Evolutionary conservation across 2,329 filamentous ascomycete species (phyloP).

Genomic region (Nemania serpens): DNA sequence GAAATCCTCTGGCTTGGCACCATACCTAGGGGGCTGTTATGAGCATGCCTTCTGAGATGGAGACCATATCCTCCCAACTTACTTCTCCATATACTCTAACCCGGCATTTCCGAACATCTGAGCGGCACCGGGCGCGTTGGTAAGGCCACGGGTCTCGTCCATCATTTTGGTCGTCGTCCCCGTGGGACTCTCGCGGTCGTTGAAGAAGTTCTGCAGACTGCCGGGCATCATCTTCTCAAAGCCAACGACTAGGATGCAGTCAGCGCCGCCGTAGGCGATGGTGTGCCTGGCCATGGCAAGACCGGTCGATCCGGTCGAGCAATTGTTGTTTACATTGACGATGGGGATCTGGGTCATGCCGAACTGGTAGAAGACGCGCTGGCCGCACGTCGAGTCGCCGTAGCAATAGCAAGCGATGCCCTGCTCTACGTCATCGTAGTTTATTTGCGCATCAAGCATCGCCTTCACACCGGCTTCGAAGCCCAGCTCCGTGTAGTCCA

Average conservation of each 20-base stretch:
- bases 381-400: slow-evolving; percentile 91
- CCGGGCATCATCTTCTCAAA: slow-evolving; percentile 99
- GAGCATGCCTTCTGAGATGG: slow-evolving; percentile 16
- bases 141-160: slow-evolving; percentile 78
- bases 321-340: slow-evolving; percentile 99
- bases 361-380: slow-evolving; percentile 98
- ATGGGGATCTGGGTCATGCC: slow-evolving; percentile 96
- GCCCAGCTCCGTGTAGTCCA: slow-evolving; percentile 92
- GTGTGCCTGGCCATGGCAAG: slow-evolving; percentile 82
- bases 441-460: slow-evolving; percentile 84
- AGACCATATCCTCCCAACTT: slow-evolving; percentile 36
- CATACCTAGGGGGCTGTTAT: slow-evolving; percentile 62
- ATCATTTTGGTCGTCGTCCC: slow-evolving; percentile 78
- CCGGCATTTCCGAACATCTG: slow-evolving; percentile 97
- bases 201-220: slow-evolving; percentile 81
- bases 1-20: slow-evolving; percentile 83
- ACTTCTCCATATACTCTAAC: slow-evolving; percentile 93
- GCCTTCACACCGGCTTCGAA: slow-evolving; percentile 92
- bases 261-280: slow-evolving; percentile 77
- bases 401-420: slow-evolving; percentile 98
- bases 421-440: slow-evolving; percentile 94
- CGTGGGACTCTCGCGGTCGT: slow-evolving; percentile 81
- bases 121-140: slow-evolving; percentile 81
- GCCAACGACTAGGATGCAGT: slow-evolving; percentile 88
- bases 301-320: slow-evolving; percentile 92